Conservation (phyloP, 441 rosid species). For the Pelargonium citronellum region DNA sequence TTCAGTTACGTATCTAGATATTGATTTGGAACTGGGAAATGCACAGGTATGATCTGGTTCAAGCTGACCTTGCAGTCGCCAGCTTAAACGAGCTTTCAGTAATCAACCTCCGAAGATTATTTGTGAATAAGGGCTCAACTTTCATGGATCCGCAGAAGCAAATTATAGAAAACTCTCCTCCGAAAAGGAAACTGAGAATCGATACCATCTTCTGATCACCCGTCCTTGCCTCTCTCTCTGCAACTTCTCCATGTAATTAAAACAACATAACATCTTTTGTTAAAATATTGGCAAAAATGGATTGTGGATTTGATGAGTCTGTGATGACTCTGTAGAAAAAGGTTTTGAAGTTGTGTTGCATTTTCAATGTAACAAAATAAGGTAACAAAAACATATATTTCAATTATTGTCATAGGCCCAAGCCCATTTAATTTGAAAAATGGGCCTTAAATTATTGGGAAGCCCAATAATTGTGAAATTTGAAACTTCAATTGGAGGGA, state of each 20-base stretch:
- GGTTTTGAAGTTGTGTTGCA: too few relatives aligned
- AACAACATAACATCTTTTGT: background rate
- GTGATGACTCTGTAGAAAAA: too few relatives aligned
- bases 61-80: conserved; percentile 84
- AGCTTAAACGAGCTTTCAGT: conserved; percentile 81
- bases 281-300: conserved; percentile 1
- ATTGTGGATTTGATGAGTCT: too few relatives aligned
- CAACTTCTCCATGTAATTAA: conserved; percentile 10
- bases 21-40: conserved; percentile 13
- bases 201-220: conserved; percentile 70
- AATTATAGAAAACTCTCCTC: conserved; percentile 64
- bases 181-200: conserved; percentile 67
- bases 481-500: too few relatives aligned
- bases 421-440: too few relatives aligned
- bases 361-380: too few relatives aligned
- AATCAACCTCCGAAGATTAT: conserved; percentile 81
- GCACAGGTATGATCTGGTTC: conserved; percentile 82
- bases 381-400: too few relatives aligned
- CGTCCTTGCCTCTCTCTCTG: background rate
- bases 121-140: conserved; percentile 73
- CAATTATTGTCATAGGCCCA: too few relatives aligned
- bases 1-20: background rate
- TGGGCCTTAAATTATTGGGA: too few relatives aligned
- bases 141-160: conserved; percentile 91
- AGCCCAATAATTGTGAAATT: too few relatives aligned